Evolutionary conservation across 176 grass and related monocot species (phyloP), one percentile per base, ranked within the genome.

Genomic region (Cymbopogon citratus): DNA sequence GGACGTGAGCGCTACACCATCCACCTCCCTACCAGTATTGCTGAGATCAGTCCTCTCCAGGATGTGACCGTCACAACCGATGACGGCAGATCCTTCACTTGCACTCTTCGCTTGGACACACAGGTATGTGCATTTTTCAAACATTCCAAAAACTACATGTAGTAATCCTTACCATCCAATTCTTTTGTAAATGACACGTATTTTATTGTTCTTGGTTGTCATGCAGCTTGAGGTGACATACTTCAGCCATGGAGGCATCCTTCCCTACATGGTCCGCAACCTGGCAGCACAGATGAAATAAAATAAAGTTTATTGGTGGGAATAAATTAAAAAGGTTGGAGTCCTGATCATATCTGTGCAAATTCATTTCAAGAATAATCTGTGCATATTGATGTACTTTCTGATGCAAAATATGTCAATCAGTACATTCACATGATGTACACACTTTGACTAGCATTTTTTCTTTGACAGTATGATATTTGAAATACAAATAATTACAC

Each of bases 201-300:
- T 62, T 62, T 0, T 62, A 13, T 27, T 12, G n/a, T 35, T 78
- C 29, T 77, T 67, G 10, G 19, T 77, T 78, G n/a, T 21, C 43
- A 34, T 54, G 35, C 74, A 97, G 94, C 91, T 97, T 82, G 94
- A 97, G 67, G 66, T 97, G 84, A 73, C 87, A 39, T 97, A 97
- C 76, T 97, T 91, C 87, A 90, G 90, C 79, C 94, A 97, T 41
- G 94, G 94, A 43, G 94, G 94, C 24, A 97, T 97, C 83, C 94
- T 97, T 56, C 94, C 91, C 0, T 97, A 91, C 15, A 91, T 97
- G 39, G 90, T 97, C 76, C 89, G 94, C 49, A 94, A 90, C 54
- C 76, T 97, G 71, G 88, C 78, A 18, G 86, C 75, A 16, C 41
- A 82, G 9, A 75, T 83, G 51, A 84, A 87, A 38, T 92, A 86